Base-by-base conservation (phyloP, 2,329 filamentous ascomycete species). In the Aspergillus latus region DNA sequence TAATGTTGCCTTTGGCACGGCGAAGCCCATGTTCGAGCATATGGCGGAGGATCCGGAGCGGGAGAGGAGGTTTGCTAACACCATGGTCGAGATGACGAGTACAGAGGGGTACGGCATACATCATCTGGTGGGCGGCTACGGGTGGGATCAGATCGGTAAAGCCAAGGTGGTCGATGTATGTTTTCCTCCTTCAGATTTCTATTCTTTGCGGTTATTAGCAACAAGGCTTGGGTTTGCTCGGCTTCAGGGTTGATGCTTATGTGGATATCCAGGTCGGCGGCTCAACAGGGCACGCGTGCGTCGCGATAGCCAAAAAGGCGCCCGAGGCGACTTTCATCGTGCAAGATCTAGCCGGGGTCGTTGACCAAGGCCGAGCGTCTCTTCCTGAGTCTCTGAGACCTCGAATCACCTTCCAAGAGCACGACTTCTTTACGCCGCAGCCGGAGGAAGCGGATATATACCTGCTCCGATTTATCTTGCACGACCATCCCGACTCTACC, bases 51-150 rank as follows among this genome's bases (percentile, higher is more conserved):
- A 62, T 9, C 60, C 65, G 1, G 65, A 70, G 2, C 44, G 78
- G 8, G 79, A 80, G 2, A 75, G 76, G 59, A 75, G 80, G 51
- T 82, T 85, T 71, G 82, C 79, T 5, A 72, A 73, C 7, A 82
- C 81, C 37, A 85, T 86, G 83, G 70, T 72, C 1, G 82, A 76
- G 50, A 70, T 85, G 50, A 81, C 80, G 0, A 78, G 76, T 2
- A 82, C 80, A 54, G 80, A 84, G 62, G 83, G 83, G 0, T 84
- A 84, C 60, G 81, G 84, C 60, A 63, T 84, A 4, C 69, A 70
- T 26, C 76, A 84, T 60, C 73, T 86, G 8, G 74, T 84, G 2
- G 70, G 82, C 37, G 80, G 78, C 42, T 85, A 81, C 62, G 79
- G 84, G 62, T 80, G 86, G 62, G 68, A 74, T 1, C 74, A 73